Evolutionary conservation across 192 early-diverging fungal species (phyloP), one percentile per base, ranked within the genome.

Genomic region (Dimargaris xerosporica): DNA sequence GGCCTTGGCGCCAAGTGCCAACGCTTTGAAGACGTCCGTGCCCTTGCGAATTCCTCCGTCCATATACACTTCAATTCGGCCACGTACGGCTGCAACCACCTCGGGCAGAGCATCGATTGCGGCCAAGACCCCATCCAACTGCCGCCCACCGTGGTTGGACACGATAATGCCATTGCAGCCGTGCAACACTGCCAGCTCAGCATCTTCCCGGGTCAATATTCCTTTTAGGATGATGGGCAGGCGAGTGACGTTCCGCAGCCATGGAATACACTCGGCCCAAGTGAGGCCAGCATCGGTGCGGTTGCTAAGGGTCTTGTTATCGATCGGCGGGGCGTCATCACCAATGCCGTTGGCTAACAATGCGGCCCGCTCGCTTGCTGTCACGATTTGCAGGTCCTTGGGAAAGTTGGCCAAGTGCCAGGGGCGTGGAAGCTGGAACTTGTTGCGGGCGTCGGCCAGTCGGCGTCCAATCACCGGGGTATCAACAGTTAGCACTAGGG

Each of bases 121-220:
- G 6, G 84, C 78, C 61, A 83, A 71, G 17, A 78, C 70, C 9
- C 85, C 86, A 61, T 98, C 96, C 52, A 99, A 71, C 71, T 99
- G 96, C 6, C 96, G 77, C 21, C 96, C 96, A 54, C 95, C 96
- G 67, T 99, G 96, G 70, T 99, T 99, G 45, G 88, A 91, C 17
- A 99, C 75, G 23, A 96, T 84, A 47, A 98, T 82, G 48, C 88
- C 96, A 21, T 80, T 79, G 55, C 85, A 80, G 10, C 93, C 94
- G 61, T 79, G 62, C 48, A 83, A 52, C 39, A 85, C 86, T 3
- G 96, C 94, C 54, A 89, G 64, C 10, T 85, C 76, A 31, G 96
- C 93, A 74, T 99, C 96, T 43, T 91, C 91, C 26, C 79, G 88
- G 11, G 83, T 86, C 66, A 95, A 78, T 13, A 99, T 77, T 54